Evolutionary conservation across 345 rosid species (phyloP), one percentile per base, ranked within the genome.

Genomic region (Lagerstroemia speciosa): DNA sequence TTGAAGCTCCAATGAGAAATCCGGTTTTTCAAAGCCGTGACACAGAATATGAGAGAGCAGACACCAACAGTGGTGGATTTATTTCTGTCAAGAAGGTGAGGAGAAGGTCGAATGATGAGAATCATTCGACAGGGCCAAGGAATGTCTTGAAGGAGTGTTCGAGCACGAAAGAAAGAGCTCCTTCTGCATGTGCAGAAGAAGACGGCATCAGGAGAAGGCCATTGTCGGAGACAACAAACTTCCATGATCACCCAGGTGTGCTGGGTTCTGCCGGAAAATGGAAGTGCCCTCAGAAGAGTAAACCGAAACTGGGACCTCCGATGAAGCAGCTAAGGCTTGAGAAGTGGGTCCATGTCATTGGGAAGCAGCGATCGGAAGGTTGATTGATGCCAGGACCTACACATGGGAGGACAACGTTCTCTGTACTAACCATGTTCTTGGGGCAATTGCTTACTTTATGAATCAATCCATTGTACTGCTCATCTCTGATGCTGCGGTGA

Each of bases 301-400:
- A 91, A 75, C 83, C 89, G 41, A 75, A 70, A 27, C 67, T 69
- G n/a, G 88, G 81, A 55, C 98, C 97, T 48, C 90, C 93, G 30
- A 5, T 83, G 85, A 93, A 88, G 80, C 96, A 91, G 83, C 97
- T 89, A 62, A 80, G 96, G 66, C 91, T 91, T 27, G 93, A 89
- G 68, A 71, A 73, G 72, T 91, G 96, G 98, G 30, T 91, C 65
- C 79, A 77, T 77, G 82, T 78, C 75, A 68, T 73, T 60, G 83
- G 76, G 68, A n/a, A 38, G 61, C 36, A 36, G 61, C 37, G 6
- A 19, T 2, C 30, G 29, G 37, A 45, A 31, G 22, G 43, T 41
- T 19, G 63, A 62, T 41, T 19, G 63, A 15, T 37, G 16, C 45
- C 1, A 2, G 50, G 10, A 19, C 38, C 69, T 11, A n/a, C n/a